Evolutionary conservation across 108 stramenopile genomes (phyloP).

Genomic region (Chaetoceros muelleri): DNA sequence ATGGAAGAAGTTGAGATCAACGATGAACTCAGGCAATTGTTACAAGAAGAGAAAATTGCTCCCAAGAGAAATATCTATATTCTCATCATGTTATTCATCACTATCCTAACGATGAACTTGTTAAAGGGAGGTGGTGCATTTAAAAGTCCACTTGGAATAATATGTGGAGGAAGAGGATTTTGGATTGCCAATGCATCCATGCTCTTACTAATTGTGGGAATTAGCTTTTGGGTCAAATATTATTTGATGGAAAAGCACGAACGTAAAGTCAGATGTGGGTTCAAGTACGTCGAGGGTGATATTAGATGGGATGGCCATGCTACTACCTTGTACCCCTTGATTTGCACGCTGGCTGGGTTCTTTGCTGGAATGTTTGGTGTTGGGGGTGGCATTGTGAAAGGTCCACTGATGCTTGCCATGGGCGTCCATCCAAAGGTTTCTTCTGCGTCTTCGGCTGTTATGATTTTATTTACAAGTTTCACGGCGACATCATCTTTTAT

Average conservation of each 20-base stretch:
- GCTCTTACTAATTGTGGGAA: constrained; percentile 59
- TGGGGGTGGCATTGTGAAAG: constrained; percentile 90
- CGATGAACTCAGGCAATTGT: too few species aligned
- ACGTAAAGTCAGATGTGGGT: constrained; percentile 51
- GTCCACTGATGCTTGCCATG: constrained; percentile 92
- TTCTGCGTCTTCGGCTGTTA: constrained; percentile 72
- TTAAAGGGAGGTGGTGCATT: constrained; percentile 89
- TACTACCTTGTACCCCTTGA: constrained; percentile 76
- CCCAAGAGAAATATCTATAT: constrained; percentile 61
- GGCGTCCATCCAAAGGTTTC: constrained; percentile 79
- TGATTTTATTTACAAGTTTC: constrained; percentile 92
- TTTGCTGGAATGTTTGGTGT: constrained; percentile 95
- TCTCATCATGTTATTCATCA: constrained; percentile 60
- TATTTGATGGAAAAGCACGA: constrained; percentile 60
- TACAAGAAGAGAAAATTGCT: too few species aligned
- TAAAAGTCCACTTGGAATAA: constrained; percentile 79
- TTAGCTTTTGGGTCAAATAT: constrained; percentile 42
- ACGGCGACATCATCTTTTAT: constrained; percentile 86
- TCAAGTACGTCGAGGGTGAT: constrained; percentile 86
- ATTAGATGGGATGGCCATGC: constrained; percentile 81
- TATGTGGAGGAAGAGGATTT: constrained; percentile 78
- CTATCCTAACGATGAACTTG: constrained; percentile 80
- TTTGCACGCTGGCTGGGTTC: constrained; percentile 89
- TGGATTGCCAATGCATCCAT: constrained; percentile 77
- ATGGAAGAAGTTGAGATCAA: constrained; percentile 10